phyloP scores from a whole-genome alignment of 2,329 filamentous ascomycete species.

The Hymenoscyphus fraxineus region DNA sequence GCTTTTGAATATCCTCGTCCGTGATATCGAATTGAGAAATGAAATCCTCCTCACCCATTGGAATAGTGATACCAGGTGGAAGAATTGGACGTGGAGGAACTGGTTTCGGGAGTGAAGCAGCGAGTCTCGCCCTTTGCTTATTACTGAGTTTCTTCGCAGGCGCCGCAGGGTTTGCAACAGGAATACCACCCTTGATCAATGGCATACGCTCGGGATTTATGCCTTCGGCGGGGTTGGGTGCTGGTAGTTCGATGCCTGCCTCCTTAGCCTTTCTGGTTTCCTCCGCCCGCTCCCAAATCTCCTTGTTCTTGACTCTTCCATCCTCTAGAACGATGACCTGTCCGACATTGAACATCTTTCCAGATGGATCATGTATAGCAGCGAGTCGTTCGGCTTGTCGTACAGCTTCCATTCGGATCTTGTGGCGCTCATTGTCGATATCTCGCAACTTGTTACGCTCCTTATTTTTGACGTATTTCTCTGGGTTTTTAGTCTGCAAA shows the following conservation, averaged over 20 bases:
- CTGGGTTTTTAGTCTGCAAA: slow-evolving; percentile 32
- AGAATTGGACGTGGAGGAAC: slow-evolving; percentile 29
- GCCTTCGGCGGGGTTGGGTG: slow-evolving; percentile 3
- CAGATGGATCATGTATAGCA: slow-evolving; percentile 33
- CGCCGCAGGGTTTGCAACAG: background rate
- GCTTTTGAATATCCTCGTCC: slow-evolving; percentile 30
- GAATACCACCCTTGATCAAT: background rate
- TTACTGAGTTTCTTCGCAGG: slow-evolving; percentile 18
- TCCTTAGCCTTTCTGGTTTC: slow-evolving; percentile 17
- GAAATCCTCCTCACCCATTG: slow-evolving; percentile 34
- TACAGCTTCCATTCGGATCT: slow-evolving; percentile 33
- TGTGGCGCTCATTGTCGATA: slow-evolving; percentile 33
- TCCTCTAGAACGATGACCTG: slow-evolving; percentile 30
- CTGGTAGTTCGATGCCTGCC: slow-evolving; percentile 3
- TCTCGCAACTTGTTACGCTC: slow-evolving; percentile 34
- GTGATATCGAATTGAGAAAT: slow-evolving; percentile 35
- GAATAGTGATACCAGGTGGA: slow-evolving; percentile 28
- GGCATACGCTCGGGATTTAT: slow-evolving; percentile 13
- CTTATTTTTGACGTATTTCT: slow-evolving; percentile 36
- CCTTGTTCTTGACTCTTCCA: slow-evolving; percentile 31
- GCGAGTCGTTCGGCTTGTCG: slow-evolving; percentile 32
- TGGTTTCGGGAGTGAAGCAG: slow-evolving; percentile 20
- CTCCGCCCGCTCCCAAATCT: slow-evolving; percentile 18
- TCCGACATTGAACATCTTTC: slow-evolving; percentile 34
- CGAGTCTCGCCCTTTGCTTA: slow-evolving; percentile 22